Percentiles rank a stretch among this genome's conserved stretches.
These are phyloP conservation scores for Kernera saxatilis DNA, from an alignment of 345 rosid species.

Conservation along the genomic window DNA sequence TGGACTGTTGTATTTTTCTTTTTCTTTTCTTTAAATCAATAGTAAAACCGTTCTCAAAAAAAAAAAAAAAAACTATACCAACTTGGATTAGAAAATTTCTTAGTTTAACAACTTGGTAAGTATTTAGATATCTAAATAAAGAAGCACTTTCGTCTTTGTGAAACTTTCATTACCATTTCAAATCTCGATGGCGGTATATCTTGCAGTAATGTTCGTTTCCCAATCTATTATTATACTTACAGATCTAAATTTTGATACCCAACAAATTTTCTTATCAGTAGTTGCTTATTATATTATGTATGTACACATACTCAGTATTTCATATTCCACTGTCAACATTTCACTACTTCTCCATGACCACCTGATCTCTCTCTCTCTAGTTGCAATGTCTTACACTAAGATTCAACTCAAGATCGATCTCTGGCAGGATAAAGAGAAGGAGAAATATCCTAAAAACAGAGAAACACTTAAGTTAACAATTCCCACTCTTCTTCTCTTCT, in stretches of 20 bases:
- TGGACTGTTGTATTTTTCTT: no score
- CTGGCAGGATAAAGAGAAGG: conserved; percentile 12
- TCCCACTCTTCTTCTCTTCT: conserved; percentile 3
- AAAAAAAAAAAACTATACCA: no score
- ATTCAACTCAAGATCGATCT: conserved; percentile 13
- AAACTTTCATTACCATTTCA: no score
- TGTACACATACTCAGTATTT: neutral
- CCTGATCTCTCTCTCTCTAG: neutral
- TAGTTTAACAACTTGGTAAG: no score
- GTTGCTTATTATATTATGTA: neutral
- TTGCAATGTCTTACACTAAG: conserved; percentile 21
- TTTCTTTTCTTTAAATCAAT: no score
- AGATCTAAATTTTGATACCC: neutral
- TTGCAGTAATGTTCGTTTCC: no score
- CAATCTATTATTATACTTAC: no score
- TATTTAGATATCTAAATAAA: no score
- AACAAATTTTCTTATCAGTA: neutral
- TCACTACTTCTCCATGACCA: neutral
- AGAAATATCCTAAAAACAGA: conserved; percentile 15
- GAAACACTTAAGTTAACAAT: neutral
- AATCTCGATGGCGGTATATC: no score
- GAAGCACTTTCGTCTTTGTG: no score
- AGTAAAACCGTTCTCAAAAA: no score
- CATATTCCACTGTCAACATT: conserved; percentile 11
- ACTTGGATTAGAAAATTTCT: no score